Conservation (phyloP, 345 rosid species). For the Leavenworthia alabamica region DNA sequence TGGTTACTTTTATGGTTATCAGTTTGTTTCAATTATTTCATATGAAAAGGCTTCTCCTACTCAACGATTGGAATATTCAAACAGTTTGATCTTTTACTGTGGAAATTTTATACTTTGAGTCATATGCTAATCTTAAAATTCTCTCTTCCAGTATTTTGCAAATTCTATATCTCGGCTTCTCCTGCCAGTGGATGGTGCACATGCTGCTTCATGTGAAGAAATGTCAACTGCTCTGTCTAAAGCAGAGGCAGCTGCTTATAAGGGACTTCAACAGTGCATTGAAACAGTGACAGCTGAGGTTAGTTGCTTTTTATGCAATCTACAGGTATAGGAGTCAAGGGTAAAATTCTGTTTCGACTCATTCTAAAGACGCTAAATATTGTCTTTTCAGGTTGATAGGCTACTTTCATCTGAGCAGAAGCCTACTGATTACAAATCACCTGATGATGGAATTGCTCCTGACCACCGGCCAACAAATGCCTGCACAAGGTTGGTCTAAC, state of each 20-base stretch:
- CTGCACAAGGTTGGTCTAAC: constrained; percentile 67
- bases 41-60: constrained; percentile 13
- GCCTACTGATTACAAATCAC: constrained; percentile 84
- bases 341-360: not conserved
- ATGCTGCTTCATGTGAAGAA: too few species aligned
- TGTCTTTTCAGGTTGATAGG: constrained; percentile 85
- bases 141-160: constrained; percentile 70
- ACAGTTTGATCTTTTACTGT: not conserved
- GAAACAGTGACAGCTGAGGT: constrained; percentile 99
- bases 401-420: constrained; percentile 90
- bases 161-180: constrained; percentile 91
- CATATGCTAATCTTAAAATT: constrained; percentile 1
- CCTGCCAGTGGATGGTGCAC: constrained; percentile 97
- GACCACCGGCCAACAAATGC: constrained; percentile 97
- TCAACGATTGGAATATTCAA: not conserved
- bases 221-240: too few species aligned
- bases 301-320: constrained; percentile 22
- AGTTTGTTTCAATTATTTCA: constrained; percentile 7
- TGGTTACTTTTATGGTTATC: constrained; percentile 1
- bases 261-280: too few species aligned
- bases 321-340: not conserved
- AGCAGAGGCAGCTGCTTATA: too few species aligned
- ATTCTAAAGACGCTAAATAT: too few species aligned
- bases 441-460: constrained; percentile 99
- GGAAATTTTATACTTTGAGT: not conserved